Percentiles rank a stretch among this genome's conserved stretches.
Conservation (phyloP, 768 basidiomycete genomes). For the Terana coerulea region DNA sequence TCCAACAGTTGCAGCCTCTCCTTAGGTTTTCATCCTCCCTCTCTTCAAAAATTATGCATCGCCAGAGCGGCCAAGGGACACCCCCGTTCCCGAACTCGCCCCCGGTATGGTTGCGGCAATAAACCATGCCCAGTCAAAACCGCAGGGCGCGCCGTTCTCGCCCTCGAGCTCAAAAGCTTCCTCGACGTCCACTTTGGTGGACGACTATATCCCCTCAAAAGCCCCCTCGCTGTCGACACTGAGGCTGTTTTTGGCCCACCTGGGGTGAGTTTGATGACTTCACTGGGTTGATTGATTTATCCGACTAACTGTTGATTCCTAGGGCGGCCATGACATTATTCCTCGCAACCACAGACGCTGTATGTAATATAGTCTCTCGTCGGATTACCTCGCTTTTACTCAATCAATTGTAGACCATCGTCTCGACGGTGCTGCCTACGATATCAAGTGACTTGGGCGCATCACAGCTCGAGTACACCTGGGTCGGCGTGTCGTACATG, state of each 20-base stretch:
- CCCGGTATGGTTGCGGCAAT: background rate
- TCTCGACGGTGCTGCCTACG: conserved; percentile 81
- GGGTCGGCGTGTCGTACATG: conserved; percentile 85
- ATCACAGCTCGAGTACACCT: conserved; percentile 71
- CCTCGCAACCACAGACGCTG: conserved; percentile 83
- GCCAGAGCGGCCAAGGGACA: no score
- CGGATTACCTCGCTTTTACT: conserved; percentile 12
- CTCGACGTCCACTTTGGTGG: conserved; percentile 21
- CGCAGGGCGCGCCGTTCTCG: conserved; percentile 5
- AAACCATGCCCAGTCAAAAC: background rate
- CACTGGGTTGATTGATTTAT: conserved; percentile 4
- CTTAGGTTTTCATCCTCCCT: no score
- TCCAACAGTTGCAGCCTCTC: conserved; percentile 3
- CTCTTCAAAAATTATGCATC: no score
- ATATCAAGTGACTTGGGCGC: conserved; percentile 69
- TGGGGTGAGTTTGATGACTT: conserved; percentile 47
- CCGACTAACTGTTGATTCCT: conserved; percentile 6
- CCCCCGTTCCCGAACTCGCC: background rate
- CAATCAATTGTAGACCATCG: conserved; percentile 52
- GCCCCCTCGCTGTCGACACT: conserved; percentile 41
- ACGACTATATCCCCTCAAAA: conserved; percentile 10
- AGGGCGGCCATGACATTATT: conserved; percentile 80
- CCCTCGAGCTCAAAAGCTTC: conserved; percentile 14
- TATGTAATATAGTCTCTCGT: conserved; percentile 32
- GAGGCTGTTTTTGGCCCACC: conserved; percentile 59